Conservation (phyloP, 23 red algal genomes). For the Gracilaria vermiculophylla region DNA sequence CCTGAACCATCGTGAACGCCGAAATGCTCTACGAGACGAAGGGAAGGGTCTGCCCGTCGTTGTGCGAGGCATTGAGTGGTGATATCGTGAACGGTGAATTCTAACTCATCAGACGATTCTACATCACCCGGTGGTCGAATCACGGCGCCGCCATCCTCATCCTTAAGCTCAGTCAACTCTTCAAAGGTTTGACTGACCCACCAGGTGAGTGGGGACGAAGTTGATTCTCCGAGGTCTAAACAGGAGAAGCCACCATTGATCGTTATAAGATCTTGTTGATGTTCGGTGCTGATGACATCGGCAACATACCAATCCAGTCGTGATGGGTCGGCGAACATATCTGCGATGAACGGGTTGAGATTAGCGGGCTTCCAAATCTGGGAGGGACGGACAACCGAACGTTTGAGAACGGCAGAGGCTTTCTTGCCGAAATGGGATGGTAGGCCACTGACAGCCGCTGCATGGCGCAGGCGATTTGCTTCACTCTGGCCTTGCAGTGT, state of each 20-base stretch:
- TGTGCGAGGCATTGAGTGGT: constrained; percentile 2
- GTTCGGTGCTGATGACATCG: background rate
- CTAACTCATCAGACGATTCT: background rate
- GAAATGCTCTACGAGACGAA: constrained; percentile 26
- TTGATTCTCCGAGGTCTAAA: constrained; percentile 10
- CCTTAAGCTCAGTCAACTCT: background rate
- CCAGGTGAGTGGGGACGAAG: constrained; percentile 10
- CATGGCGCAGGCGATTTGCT: constrained; percentile 10
- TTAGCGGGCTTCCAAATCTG: background rate
- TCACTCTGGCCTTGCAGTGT: constrained; percentile 14
- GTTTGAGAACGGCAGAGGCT: constrained; percentile 18
- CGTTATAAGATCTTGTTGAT: background rate
- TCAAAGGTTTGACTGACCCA: background rate
- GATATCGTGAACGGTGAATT: constrained; percentile 13
- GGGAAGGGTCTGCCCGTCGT: background rate
- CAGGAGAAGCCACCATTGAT: constrained; percentile 37
- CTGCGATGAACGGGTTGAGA: background rate
- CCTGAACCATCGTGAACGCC: constrained; percentile 32
- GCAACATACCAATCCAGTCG: constrained; percentile 29
- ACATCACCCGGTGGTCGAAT: background rate
- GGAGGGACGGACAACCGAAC: background rate
- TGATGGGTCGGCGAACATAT: background rate
- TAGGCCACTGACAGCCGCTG: background rate
- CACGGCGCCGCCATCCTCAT: background rate
- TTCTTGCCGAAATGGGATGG: constrained; percentile 13